Base-by-base conservation (phyloP, 441 rosid species). In the Arabidopsis hybrid region DNA sequence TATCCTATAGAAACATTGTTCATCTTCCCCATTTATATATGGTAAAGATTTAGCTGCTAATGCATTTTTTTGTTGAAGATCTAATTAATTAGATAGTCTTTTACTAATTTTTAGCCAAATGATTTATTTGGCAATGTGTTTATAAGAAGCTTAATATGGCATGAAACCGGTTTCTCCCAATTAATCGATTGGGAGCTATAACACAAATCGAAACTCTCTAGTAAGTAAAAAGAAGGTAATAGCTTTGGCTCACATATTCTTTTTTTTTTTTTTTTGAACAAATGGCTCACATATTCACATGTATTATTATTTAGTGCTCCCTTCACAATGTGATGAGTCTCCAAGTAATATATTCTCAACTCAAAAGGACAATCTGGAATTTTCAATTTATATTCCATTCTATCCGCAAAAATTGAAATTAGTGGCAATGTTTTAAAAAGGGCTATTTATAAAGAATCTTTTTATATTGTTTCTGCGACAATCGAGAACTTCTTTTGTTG, bases 321-420 rank as follows among this genome's bases (percentile, higher is more conserved):
- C 21, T 50, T 18, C 13, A 51, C 40, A 34, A 56, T 34, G 60
- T 34, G 42, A 57, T 14, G 61, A 57, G 61, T 34, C 61, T 57
- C n/a, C 42, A 34, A 34, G 35, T 51, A 31, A 52, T 49, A 42
- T 72, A 72, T 63, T 63, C 73, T 57, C 56, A 32, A 32, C 35
- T 32, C 56, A 17, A 72, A 45, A 72, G 38, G 56, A 62, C 31
- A 42, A 63, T 53, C 62, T 32, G 46, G 29, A 46, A 34, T 42
- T 62, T 51, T 34, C 0, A 2, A 7, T 40, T 63, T 72, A 29
- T 64, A 72, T 72, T 63, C 64, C 56, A 34, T 34, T 64, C 35
- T 72, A 55, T 65, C 71, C 26, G 14, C 13, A 8, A 55, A 43
- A 8, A 12, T 17, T 69, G 56, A 69, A 57, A 32, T 57, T 16